phyloP scores from a whole-genome alignment of 2,329 filamentous ascomycete genomes.

The Gnomoniopsis smithogilvyi region DNA sequence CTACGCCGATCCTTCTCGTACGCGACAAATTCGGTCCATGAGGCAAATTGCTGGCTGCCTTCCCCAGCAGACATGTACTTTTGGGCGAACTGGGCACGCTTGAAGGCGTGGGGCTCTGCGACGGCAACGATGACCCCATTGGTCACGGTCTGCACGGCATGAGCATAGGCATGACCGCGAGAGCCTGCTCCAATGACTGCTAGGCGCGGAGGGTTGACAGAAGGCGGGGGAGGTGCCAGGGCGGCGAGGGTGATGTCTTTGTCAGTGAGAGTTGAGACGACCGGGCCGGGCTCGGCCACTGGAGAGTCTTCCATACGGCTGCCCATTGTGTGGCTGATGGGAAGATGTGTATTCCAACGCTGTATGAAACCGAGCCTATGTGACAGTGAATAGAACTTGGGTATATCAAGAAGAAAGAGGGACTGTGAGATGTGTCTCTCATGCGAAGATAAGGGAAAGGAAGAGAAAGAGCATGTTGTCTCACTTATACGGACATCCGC shows the following conservation, averaged over 20 bases:
- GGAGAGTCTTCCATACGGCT: slow-evolving; percentile 19
- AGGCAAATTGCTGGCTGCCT: slow-evolving; percentile 58
- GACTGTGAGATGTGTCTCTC: background rate
- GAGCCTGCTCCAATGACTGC: slow-evolving; percentile 82
- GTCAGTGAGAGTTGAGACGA: slow-evolving; percentile 10
- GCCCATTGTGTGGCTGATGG: slow-evolving; percentile 2
- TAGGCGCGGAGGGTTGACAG: slow-evolving; percentile 58
- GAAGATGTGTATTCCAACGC: background rate
- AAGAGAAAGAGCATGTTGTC: no score
- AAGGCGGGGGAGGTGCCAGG: slow-evolving; percentile 36
- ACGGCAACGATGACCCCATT: slow-evolving; percentile 72
- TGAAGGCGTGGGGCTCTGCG: slow-evolving; percentile 76
- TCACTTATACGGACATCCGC: no score
- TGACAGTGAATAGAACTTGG: background rate
- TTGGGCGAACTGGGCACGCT: slow-evolving; percentile 67
- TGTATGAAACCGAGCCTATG: background rate
- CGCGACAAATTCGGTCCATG: slow-evolving; percentile 73
- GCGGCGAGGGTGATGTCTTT: slow-evolving; percentile 25
- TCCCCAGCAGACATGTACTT: slow-evolving; percentile 67
- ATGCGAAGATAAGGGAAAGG: background rate
- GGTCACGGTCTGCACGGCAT: slow-evolving; percentile 61
- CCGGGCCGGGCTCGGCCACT: slow-evolving; percentile 18
- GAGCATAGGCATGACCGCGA: slow-evolving; percentile 71
- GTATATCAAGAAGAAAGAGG: background rate
- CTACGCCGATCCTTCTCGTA: slow-evolving; percentile 66